Evolutionary conservation across 768 basidiomycete species (phyloP).

Genomic region (Leccinum imitatum): DNA sequence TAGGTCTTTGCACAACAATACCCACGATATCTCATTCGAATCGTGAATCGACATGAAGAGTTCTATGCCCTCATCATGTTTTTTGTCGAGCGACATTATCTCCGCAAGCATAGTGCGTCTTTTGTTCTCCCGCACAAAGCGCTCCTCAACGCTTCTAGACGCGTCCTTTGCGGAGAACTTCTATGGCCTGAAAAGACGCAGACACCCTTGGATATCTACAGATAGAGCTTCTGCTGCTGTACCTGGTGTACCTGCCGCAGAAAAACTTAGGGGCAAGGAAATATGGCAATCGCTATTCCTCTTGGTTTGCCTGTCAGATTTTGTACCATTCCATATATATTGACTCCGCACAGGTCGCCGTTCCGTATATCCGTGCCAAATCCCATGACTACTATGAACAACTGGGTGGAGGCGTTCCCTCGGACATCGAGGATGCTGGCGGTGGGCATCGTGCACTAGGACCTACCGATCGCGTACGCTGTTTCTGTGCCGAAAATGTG

Average conservation of each 20-base stretch:
- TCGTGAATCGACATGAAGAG: conserved; percentile 96
- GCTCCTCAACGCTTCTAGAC: conserved; percentile 46
- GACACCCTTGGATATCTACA: conserved; percentile 67
- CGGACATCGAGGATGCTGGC: conserved; percentile 60
- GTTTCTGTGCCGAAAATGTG: background rate
- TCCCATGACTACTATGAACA: conserved; percentile 89
- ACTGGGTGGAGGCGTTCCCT: conserved; percentile 75
- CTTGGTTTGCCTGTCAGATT: conserved; percentile 54
- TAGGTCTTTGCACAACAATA: conserved; percentile 94
- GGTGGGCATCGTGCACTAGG: conserved; percentile 44
- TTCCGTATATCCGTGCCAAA: conserved; percentile 90
- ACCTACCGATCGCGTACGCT: conserved; percentile 52
- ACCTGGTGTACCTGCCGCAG: conserved; percentile 60
- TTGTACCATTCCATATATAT: background rate
- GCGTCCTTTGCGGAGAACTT: conserved; percentile 96
- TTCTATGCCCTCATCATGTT: conserved; percentile 90
- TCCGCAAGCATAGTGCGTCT: conserved; percentile 76
- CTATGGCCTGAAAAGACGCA: conserved; percentile 84
- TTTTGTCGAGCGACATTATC: conserved; percentile 87
- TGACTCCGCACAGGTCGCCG: conserved; percentile 52
- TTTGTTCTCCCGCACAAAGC: background rate
- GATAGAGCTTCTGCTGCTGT: conserved; percentile 68
- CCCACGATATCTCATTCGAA: conserved; percentile 85
- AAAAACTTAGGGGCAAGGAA: conserved; percentile 64
- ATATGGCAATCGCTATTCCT: conserved; percentile 76